These are phyloP conservation scores for Brettanomyces bruxellensis DNA, from an alignment of 805 yeast genomes.

Conservation along the genomic window DNA sequence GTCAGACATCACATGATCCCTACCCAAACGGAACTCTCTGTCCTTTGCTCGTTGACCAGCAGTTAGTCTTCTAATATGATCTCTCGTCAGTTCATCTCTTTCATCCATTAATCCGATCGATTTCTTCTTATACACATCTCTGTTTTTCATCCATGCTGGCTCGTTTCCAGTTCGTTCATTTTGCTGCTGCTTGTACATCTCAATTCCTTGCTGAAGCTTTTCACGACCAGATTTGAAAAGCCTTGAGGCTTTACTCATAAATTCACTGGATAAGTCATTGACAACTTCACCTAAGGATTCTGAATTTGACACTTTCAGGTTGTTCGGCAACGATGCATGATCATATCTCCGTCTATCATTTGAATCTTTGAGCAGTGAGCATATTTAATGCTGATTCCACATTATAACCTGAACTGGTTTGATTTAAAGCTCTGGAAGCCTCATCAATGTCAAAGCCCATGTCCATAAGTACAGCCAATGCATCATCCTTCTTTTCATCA, in stretches of 20 bases:
- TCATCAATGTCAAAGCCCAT: slow-evolving; percentile 67
- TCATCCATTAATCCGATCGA: slow-evolving; percentile 27
- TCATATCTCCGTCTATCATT: slow-evolving; percentile 33
- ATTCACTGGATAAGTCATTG: slow-evolving; percentile 44
- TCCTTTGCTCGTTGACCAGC: slow-evolving; percentile 8
- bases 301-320: neutral
- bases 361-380: slow-evolving; percentile 40
- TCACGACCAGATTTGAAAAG: slow-evolving; percentile 50
- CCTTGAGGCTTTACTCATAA: slow-evolving; percentile 51
- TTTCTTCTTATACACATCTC: slow-evolving; percentile 36
- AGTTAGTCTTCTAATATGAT: slow-evolving; percentile 21
- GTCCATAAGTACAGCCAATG: slow-evolving; percentile 62
- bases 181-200: slow-evolving; percentile 38
- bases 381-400: slow-evolving; percentile 57
- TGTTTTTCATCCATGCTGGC: slow-evolving; percentile 75
- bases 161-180: slow-evolving; percentile 23
- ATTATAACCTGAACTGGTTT: slow-evolving; percentile 43
- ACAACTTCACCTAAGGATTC: slow-evolving; percentile 29
- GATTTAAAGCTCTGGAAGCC: slow-evolving; percentile 50
- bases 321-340: slow-evolving; percentile 2
- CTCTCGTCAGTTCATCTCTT: slow-evolving; percentile 32
- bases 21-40: slow-evolving; percentile 3
- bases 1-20: neutral
- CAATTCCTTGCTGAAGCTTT: slow-evolving; percentile 54
- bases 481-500: slow-evolving; percentile 28